phyloP scores from a whole-genome alignment of 345 rosid genomes.

The Pistacia vera region DNA sequence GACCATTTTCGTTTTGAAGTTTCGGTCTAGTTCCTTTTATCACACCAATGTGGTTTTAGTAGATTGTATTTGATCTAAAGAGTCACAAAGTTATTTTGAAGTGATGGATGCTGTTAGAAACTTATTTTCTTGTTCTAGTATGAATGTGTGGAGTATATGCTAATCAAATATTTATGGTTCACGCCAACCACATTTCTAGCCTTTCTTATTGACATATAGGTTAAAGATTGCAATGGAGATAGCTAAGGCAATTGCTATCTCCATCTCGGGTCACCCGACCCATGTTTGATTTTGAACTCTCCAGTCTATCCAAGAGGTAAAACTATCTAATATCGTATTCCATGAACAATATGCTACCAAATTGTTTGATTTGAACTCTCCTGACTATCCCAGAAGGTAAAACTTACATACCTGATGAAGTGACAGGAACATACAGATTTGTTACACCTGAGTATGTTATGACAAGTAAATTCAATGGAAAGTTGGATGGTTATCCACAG shows the following conservation, averaged over 20 bases:
- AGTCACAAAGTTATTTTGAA: not conserved
- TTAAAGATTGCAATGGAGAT: conserved; percentile 8
- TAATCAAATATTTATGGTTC: not conserved
- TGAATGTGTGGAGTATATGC: not conserved
- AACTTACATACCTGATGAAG: not conserved
- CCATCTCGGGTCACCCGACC: conserved; percentile 25
- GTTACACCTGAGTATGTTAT: conserved; percentile 10
- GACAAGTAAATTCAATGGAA: too few relatives aligned
- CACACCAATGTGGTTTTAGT: not conserved
- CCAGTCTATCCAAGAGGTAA: too few relatives aligned
- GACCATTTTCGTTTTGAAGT: conserved; percentile 3
- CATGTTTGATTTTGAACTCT: conserved; percentile 13
- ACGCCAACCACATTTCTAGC: not conserved
- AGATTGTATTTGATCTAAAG: conserved; percentile 7
- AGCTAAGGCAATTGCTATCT: conserved; percentile 22
- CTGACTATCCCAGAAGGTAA: conserved; percentile 29
- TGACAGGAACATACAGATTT: not conserved
- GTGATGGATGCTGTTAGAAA: conserved; percentile 2
- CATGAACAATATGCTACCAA: conserved; percentile 11
- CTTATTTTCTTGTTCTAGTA: not conserved
- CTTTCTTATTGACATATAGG: not conserved
- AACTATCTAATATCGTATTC: not conserved
- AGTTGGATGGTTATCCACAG: too few relatives aligned
- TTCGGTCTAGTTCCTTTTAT: not conserved
- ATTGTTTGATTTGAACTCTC: conserved; percentile 11